Conservation (phyloP, 139 green algal species). For the Pseudopediastrum boryanum region DNA sequence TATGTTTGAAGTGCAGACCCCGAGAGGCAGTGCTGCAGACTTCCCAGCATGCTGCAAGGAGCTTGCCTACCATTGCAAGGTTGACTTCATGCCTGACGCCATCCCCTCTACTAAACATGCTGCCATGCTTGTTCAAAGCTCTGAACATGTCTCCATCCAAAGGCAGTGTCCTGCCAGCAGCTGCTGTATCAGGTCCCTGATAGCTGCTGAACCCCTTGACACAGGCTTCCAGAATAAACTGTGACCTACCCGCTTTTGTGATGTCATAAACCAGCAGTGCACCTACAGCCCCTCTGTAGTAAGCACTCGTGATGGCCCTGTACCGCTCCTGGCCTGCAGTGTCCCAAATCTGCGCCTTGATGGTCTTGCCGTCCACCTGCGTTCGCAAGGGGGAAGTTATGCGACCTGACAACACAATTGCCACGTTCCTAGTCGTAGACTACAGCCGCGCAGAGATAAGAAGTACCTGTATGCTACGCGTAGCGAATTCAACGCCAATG, state of each 20-base stretch:
- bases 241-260: slow-evolving; percentile 87
- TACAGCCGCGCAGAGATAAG: not conserved
- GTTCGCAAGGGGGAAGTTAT: not conserved
- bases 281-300: slow-evolving; percentile 98
- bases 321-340: slow-evolving; percentile 98
- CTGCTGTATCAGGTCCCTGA: not conserved
- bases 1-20: no score
- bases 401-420: no score
- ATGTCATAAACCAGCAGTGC: slow-evolving; percentile 99
- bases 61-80: no score
- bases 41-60: no score
- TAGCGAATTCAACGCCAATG: slow-evolving; percentile 99
- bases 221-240: not conserved
- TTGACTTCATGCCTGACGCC: no score
- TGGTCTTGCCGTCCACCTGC: slow-evolving; percentile 97
- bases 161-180: slow-evolving; percentile 9
- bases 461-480: slow-evolving; percentile 94
- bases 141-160: no score
- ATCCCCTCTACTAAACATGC: no score
- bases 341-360: slow-evolving; percentile 99
- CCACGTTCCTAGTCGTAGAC: no score
- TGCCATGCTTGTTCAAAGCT: no score
- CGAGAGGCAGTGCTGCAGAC: no score
- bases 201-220: not conserved
- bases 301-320: slow-evolving; percentile 98